Percentiles rank a stretch among this genome's conserved stretches.
Conservation (phyloP, 148 eudicot genomes). For the Cornus kousa region DNA sequence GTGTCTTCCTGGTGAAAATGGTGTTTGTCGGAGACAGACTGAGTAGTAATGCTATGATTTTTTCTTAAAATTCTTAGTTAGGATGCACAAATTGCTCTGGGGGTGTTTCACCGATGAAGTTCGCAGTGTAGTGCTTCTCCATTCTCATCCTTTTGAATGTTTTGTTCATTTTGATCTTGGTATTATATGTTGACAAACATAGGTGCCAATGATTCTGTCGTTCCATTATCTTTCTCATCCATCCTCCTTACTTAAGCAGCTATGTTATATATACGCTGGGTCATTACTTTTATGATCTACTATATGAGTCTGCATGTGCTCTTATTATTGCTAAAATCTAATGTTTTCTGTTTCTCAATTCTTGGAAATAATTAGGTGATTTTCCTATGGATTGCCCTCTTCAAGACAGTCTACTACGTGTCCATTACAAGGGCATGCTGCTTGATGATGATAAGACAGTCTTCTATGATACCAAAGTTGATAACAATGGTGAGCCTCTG, state of each 20-base stretch:
- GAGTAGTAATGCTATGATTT: too few species aligned
- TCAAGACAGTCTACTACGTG: slow-evolving; percentile 83
- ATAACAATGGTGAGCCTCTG: slow-evolving; percentile 86
- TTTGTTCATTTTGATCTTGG: neutral
- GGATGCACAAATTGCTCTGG: too few species aligned
- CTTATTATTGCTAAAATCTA: neutral
- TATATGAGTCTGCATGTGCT: neutral
- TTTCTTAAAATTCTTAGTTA: too few species aligned
- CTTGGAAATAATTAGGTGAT: slow-evolving; percentile 59
- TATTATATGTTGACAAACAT: neutral
- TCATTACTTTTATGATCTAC: neutral
- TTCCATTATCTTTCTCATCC: neutral
- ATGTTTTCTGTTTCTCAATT: slow-evolving; percentile 9
- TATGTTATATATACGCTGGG: neutral
- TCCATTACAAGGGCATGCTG: slow-evolving; percentile 92
- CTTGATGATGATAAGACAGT: slow-evolving; percentile 74
- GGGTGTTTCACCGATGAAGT: too few species aligned
- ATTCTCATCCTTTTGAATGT: neutral
- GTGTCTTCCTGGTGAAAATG: too few species aligned
- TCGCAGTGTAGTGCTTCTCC: neutral
- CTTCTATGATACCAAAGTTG: slow-evolving; percentile 84
- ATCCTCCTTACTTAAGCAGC: neutral
- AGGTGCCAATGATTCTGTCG: neutral
- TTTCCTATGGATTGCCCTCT: slow-evolving; percentile 99
- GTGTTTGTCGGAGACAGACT: too few species aligned